Conservation (phyloP, 139 green algal genomes). For the Yamagishiella unicocca region DNA sequence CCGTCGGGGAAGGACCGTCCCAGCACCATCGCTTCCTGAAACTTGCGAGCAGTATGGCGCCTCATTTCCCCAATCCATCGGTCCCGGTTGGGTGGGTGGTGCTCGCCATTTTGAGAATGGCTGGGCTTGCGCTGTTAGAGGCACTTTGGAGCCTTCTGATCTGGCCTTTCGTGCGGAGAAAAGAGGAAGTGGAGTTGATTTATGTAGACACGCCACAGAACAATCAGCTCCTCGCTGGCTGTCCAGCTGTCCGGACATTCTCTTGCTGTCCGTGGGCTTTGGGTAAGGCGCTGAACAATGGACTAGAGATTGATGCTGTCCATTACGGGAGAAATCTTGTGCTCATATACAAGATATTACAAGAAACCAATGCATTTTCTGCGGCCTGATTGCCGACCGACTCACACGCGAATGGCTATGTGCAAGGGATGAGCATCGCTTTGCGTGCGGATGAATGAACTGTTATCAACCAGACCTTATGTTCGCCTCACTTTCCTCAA, state of each 20-base stretch:
- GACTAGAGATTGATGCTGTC: too few species aligned
- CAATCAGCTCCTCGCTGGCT: background rate
- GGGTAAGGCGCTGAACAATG: background rate
- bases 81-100: background rate
- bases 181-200: background rate
- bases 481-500: background rate
- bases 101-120: background rate
- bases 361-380: too few species aligned
- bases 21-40: too few species aligned
- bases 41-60: too few species aligned
- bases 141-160: background rate
- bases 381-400: too few species aligned
- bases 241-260: background rate
- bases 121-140: background rate
- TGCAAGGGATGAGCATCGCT: too few species aligned
- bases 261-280: background rate
- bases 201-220: conserved; percentile 1
- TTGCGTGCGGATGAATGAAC: too few species aligned
- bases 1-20: too few species aligned
- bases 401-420: too few species aligned
- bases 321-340: too few species aligned
- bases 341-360: too few species aligned
- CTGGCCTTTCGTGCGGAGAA: background rate
- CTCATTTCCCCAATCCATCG: background rate
- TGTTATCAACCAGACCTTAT: background rate